A percentile compares a stretch with the other conserved stretches of the same genome.
Evolutionary conservation across 768 basidiomycete genomes (phyloP).

Genomic region (Strobilomyces dryophilus): DNA sequence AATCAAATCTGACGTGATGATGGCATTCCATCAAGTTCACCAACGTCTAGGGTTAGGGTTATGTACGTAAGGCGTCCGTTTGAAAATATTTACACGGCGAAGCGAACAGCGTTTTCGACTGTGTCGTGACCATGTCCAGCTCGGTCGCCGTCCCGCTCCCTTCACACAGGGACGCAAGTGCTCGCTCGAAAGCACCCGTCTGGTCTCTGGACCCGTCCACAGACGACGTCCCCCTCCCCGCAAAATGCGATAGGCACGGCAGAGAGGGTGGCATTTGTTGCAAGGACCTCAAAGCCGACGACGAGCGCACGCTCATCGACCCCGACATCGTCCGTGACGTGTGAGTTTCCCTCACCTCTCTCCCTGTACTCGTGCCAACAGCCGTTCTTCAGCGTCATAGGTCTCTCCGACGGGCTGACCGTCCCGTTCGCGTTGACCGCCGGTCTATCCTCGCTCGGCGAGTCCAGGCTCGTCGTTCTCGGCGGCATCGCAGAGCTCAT

Average conservation of each 20-base stretch:
- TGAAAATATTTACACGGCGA: no score
- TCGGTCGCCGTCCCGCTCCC: constrained; percentile 21
- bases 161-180: constrained; percentile 5
- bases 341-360: constrained; percentile 40
- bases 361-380: neutral
- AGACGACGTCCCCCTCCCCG: constrained; percentile 42
- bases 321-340: constrained; percentile 89
- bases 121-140: constrained; percentile 24
- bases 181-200: constrained; percentile 46
- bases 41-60: no score
- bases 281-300: constrained; percentile 77
- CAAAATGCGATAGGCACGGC: constrained; percentile 55
- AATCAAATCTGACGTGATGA: no score
- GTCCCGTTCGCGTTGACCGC: constrained; percentile 91
- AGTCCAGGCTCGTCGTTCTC: constrained; percentile 84
- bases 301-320: constrained; percentile 77
- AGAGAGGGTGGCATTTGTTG: constrained; percentile 74
- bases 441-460: constrained; percentile 84
- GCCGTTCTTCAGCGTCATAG: constrained; percentile 59
- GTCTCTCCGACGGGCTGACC: constrained; percentile 86
- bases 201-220: constrained; percentile 57
- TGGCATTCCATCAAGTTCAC: no score
- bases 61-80: no score
- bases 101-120: neutral
- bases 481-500: constrained; percentile 96